Evolutionary conservation across 441 rosid genomes (phyloP), one percentile per base, ranked within the genome.

Genomic region (Mallotus repandus): DNA sequence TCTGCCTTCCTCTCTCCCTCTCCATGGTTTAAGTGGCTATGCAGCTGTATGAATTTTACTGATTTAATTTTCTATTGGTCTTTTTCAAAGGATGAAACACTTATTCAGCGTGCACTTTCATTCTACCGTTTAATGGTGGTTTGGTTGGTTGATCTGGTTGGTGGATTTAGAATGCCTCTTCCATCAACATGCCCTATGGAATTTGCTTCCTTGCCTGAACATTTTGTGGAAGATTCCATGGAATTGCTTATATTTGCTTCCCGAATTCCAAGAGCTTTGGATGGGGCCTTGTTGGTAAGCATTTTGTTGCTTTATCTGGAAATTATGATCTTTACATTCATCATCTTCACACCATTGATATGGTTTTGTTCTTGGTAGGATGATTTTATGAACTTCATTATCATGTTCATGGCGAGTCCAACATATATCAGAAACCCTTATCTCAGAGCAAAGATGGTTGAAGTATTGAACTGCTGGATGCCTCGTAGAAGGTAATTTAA

Each of bases 371-470:
- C 41, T 86, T 76, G 79, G 72, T 86, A 96, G 99, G 98, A 96
- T 68, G 99, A 93, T 84, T 96, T 90, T 85, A 89, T 96, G 97
- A 93, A 96, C 83, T 94, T 96, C 84, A 92, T 94, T 52, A 96
- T 96, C 75, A 96, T 96, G 98, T 94, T 96, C 81, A 94, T 94
- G 98, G 98, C 84, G 66, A 94, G 97, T 82, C 97, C 99, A 14
- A 77, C 92, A 48, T 90, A 80, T 74, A 82, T 96, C 65, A 89
- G 92, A 82, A 94, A 94, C 63, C 99, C 99, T 56, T 94, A 94
- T 85, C 92, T 96, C 71, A 89, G 99, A 81, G 96, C 98, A 74
- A 96, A 94, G 86, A 94, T 96, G 99, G 99, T 96, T 66, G 98
- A 96, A 85, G 99, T 92, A 50, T 85, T 94, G 88, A 92, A 96